A percentile compares a stretch with the other conserved stretches of the same genome.
Evolutionary conservation across 176 grass and related monocot species (phyloP).

Genomic region (Poa pratensis): DNA sequence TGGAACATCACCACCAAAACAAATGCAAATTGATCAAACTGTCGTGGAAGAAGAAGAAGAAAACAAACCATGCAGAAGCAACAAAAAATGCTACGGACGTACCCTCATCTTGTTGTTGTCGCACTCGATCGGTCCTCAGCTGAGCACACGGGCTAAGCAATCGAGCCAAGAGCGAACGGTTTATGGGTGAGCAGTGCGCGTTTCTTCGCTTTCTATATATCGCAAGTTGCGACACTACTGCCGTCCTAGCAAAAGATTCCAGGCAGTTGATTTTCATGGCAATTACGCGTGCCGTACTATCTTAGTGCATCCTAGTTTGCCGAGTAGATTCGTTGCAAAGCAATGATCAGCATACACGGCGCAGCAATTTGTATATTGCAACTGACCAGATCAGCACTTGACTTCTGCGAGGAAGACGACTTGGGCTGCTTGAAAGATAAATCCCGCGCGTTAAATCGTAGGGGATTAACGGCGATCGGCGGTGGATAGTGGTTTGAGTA

Average conservation of each 20-base stretch:
- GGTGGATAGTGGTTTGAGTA: background rate
- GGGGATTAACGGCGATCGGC: background rate
- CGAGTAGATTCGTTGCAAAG: background rate
- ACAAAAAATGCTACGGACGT: background rate
- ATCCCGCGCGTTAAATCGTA: background rate
- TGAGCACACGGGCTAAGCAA: background rate
- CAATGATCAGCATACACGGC: background rate
- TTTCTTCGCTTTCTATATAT: background rate
- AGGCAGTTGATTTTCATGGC: background rate
- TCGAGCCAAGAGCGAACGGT: background rate
- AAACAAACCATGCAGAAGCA: background rate
- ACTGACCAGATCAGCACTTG: background rate
- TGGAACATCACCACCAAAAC: background rate
- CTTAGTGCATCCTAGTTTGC: background rate
- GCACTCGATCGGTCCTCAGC: background rate
- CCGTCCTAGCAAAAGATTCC: background rate
- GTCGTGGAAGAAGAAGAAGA: no score
- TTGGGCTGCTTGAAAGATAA: no score
- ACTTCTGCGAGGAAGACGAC: background rate
- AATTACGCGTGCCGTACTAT: background rate
- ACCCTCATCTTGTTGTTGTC: slow-evolving; percentile 33
- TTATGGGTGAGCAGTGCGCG: background rate
- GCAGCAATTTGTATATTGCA: background rate
- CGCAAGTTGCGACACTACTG: no score
- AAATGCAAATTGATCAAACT: no score